Evolutionary conservation across 1,284 basidiomycete genomes (phyloP), one percentile per base, ranked within the genome.

Genomic region (Wolfiporia cocos): DNA sequence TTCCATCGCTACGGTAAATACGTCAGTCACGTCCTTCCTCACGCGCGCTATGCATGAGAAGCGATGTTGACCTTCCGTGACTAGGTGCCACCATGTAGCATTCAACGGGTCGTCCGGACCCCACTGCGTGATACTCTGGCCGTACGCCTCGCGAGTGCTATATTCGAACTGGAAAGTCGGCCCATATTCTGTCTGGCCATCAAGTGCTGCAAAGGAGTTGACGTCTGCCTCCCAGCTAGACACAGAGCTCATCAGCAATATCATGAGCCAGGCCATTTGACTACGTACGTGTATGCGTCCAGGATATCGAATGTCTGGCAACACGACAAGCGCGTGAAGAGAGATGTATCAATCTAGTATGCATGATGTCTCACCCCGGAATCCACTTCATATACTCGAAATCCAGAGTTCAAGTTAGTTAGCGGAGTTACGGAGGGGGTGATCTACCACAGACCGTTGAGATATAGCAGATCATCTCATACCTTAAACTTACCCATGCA

Each of bases 51-150:
- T n/a, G n/a, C n/a, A n/a, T n/a, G n/a, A n/a, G n/a, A n/a, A n/a
- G n/a, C n/a, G n/a, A n/a, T 32, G 64, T 66, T 46, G 44, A 79
- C 82, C 74, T 65, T 90, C 85, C 4, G 88, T 90, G 32, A 90
- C 78, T 22, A 64, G 71, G 52, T 88, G 85, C 86, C 86, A 91
- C 79, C 85, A 91, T 4, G 88, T 88, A 12, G 83, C 85, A 52
- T 91, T 91, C 44, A 91, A 61, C 0, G 88, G 86, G 47, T 86
- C 85, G 37, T 70, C 67, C 4, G 61, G 54, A 5, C 73, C 71
- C 88, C 88, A 91, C 15, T 64, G 65, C 0, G 68, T 53, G 38
- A 89, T 76, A 48, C 66, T 78, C 34, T 56, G 58, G 21, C 82
- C 84, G 46, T 89, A 91, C 0, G 81, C 68, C 32, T 74, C 66